These are phyloP conservation scores for Clathrus columnatus DNA, from an alignment of 768 basidiomycete species.

Conservation along the genomic window DNA sequence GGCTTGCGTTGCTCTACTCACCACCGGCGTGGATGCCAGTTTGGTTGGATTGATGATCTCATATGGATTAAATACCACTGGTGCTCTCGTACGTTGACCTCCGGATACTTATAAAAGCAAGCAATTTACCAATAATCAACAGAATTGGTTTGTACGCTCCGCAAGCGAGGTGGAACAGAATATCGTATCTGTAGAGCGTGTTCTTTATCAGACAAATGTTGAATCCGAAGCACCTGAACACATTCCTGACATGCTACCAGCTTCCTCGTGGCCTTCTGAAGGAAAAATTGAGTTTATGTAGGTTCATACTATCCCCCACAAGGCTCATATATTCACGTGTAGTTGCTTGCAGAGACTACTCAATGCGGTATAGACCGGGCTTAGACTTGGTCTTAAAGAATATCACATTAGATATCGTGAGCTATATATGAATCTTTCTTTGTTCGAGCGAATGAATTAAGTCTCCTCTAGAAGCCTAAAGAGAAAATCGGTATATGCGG, in stretches of 20 bases:
- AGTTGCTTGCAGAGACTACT: constrained; percentile 56
- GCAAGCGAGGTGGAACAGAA: constrained; percentile 88
- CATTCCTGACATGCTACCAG: constrained; percentile 48
- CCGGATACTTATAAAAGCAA: constrained; percentile 2
- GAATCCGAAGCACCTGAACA: constrained; percentile 67
- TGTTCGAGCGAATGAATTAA: constrained; percentile 8
- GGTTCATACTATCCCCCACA: constrained; percentile 17
- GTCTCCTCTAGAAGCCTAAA: constrained; percentile 46
- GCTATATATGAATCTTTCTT: constrained; percentile 12
- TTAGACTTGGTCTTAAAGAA: constrained; percentile 74
- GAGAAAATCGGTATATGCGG: constrained; percentile 91
- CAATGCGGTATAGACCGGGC: constrained; percentile 70
- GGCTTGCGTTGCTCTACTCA: constrained; percentile 61
- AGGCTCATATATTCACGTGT: no score
- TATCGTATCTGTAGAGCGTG: constrained; percentile 83
- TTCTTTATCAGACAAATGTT: constrained; percentile 72
- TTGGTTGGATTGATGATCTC: constrained; percentile 80
- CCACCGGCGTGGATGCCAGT: constrained; percentile 76
- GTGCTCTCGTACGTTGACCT: constrained; percentile 50
- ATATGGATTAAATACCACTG: constrained; percentile 77
- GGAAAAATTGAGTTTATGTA: constrained; percentile 71
- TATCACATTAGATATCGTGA: constrained; percentile 60
- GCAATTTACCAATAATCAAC: neutral
- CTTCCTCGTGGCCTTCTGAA: constrained; percentile 56
- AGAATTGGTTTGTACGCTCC: constrained; percentile 80